phyloP scores from a whole-genome alignment of 2,329 filamentous ascomycete species.

The Trichophyton benhamiae region DNA sequence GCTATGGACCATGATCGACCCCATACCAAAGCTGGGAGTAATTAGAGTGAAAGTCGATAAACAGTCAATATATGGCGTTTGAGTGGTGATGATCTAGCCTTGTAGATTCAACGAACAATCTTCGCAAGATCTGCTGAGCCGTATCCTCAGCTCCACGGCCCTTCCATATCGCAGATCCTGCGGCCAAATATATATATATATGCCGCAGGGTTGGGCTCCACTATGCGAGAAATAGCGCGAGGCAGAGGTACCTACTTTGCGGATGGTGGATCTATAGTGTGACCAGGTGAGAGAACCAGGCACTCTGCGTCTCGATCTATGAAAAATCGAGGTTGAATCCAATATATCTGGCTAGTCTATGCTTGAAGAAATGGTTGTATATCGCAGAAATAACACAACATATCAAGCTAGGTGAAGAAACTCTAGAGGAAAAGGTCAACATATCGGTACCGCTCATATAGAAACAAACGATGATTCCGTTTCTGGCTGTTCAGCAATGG shows the following conservation, averaged over 20 bases:
- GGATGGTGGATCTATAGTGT: neutral
- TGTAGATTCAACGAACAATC: neutral
- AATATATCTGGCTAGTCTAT: neutral
- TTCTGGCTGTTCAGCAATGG: conserved; percentile 11
- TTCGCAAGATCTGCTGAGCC: neutral
- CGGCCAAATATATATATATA: neutral
- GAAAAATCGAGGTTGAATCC: neutral
- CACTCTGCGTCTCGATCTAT: conserved; percentile 9
- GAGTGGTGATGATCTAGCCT: neutral
- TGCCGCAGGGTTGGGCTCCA: neutral
- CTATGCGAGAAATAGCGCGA: neutral
- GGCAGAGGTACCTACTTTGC: neutral
- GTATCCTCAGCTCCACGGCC: neutral
- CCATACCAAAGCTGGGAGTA: too few species aligned
- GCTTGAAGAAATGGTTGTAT: neutral
- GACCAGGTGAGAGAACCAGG: conserved; percentile 17
- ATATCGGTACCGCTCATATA: conserved; percentile 14
- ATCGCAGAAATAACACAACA: neutral
- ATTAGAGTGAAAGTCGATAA: too few species aligned
- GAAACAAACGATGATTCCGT: conserved; percentile 14
- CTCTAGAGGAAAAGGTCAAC: conserved; percentile 10
- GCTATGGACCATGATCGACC: too few species aligned
- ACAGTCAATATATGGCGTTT: neutral
- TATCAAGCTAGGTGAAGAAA: conserved; percentile 12
- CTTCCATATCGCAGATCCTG: neutral